Conservation (phyloP, 2,329 filamentous ascomycete genomes). For the Sordariomycetes sp. region DNA sequence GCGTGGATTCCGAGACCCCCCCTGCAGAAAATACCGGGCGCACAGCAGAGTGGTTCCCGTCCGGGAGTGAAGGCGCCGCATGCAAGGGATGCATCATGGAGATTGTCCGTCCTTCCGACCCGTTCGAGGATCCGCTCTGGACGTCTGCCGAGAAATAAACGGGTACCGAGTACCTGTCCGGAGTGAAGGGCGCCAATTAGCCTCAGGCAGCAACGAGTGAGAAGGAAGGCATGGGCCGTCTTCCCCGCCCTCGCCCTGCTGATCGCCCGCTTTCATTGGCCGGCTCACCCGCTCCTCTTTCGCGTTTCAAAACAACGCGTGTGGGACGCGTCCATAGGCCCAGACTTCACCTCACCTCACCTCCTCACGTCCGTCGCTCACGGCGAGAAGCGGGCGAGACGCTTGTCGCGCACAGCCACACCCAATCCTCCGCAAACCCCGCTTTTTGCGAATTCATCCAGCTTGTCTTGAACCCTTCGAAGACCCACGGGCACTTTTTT, state of each 20-base stretch:
- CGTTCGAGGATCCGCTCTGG: no score
- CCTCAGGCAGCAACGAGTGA: not conserved
- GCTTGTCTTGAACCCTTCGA: not conserved
- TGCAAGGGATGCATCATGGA: not conserved
- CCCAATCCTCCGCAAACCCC: not conserved
- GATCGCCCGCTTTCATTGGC: constrained; percentile 1
- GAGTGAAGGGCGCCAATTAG: not conserved
- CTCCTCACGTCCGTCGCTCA: not conserved
- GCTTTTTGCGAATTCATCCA: not conserved
- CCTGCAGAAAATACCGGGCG: not conserved
- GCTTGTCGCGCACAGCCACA: not conserved
- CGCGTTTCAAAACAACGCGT: constrained; percentile 7
- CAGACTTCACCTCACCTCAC: constrained; percentile 2
- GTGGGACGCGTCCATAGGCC: constrained; percentile 4
- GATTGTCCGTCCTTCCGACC: not conserved
- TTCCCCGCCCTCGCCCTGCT: not conserved
- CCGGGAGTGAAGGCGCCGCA: not conserved
- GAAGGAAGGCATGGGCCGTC: not conserved
- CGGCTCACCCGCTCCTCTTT: not conserved
- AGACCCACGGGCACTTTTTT: not conserved
- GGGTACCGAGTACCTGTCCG: no score
- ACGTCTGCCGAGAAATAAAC: no score
- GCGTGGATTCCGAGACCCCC: not conserved
- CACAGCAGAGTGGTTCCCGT: not conserved
- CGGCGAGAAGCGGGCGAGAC: not conserved